Base-by-base conservation (phyloP, 495 filamentous ascomycete genomes). In the Podospora didyma region DNA sequence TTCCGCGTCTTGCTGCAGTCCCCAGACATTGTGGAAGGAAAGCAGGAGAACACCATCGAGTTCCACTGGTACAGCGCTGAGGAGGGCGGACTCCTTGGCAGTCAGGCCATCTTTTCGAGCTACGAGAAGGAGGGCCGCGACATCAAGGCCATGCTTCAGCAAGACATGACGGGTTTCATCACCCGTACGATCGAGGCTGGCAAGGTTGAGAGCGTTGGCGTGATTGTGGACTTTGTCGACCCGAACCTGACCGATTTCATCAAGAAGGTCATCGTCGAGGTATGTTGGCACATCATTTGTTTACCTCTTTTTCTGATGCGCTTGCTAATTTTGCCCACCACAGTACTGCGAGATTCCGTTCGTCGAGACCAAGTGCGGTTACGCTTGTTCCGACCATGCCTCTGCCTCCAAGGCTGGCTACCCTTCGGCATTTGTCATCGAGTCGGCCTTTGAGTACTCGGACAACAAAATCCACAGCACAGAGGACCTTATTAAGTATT, bases 1-100 rank as follows among this genome's bases (percentile, higher is more conserved):
- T 75, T 86, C 68, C 75, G 82, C 19, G 73, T 82, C 31, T 72
- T 88, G 2, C 74, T 88, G 20, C 72, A 73, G 46, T 77, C 76
- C 9, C 51, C 75, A 37, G 73, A 73, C 21, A 69, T 82, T 50
- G 57, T 78, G 53, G 68, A 73, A 14, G 86, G 86, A 56, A 77
- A 82, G 49, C 79, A 76, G 24, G 66, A 79, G 46, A 97, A 97
- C 72, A 99, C 94, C 0, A 73, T 99, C 61, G 94, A 99, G 73
- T 99, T 99, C 71, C 93, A 97, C 73, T 99, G 93, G 92, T 98
- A 96, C 77, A 89, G 86, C 28, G 94, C 94, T 2, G 94, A 99
- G 71, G 95, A 97, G 70, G 93, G 90, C 47, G 94, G 94, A 34
- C 82, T 99, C 52, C 82, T 97, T 6, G 90, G 90, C 80, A 91